Evolutionary conservation across 805 yeast genomes (phyloP), one percentile per base, ranked within the genome.

Genomic region (Maudiozyma serrabonitensis): DNA sequence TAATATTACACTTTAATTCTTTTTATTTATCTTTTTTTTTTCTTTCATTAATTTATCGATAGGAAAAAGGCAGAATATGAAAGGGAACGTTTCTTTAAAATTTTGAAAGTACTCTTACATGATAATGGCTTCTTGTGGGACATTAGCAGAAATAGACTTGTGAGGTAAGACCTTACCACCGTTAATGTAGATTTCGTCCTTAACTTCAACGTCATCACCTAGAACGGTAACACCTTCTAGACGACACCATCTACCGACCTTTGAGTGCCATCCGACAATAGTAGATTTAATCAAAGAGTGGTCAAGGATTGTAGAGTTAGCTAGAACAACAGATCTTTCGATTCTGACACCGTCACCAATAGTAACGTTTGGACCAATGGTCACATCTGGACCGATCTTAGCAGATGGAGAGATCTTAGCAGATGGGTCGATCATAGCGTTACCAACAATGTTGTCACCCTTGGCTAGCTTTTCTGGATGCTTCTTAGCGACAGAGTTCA

Each of bases 151-250:
- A 71, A 93, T 91, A 54, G 96, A 78, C 80, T 93, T 93, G 82
- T 93, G 99, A 60, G 99, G 99, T 69, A 93, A 82, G 59, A 93
- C 97, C 72, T 93, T 89, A 75, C 97, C 99, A 73, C 99, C 99
- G 74, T 93, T 93, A 64, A 93, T 95, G 80, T 93, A 93, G 70
- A 93, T 80, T 79, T 91, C 99, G 70, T 93, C 97, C 78, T 91
- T 88, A 69, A 93, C 88, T 70, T 90, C 95, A 58, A 93, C 99
- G 61, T 93, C 99, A 72, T 93, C 99, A 76, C 99, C 99, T 66
- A 93, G 81, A 53, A 93, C 99, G 55, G 97, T 87, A 64, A 82
- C 87, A 76, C 96, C 96, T 75, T 93, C 98, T 57, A 93, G 81
- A 79, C 99, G 88, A 57, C 97, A 95, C 99, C 99, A 93, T 74